A percentile compares a stretch with the other conserved stretches of the same genome.
These are phyloP conservation scores for Triangularia setosa DNA, from an alignment of 2,329 filamentous ascomycete genomes.

Conservation along the genomic window DNA sequence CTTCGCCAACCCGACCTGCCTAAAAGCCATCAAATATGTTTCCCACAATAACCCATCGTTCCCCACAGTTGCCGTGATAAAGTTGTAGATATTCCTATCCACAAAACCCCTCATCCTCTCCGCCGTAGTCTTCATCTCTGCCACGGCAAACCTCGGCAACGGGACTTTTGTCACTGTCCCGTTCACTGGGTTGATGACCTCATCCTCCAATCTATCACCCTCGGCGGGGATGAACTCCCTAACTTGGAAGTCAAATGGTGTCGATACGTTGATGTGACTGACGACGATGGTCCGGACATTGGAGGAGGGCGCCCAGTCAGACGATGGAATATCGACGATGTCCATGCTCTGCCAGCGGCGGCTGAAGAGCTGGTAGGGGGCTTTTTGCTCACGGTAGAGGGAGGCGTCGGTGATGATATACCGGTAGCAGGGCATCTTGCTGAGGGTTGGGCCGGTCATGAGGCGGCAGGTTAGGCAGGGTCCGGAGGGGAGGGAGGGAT, in stretches of 20 bases:
- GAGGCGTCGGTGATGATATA: constrained; percentile 25
- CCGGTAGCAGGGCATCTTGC: constrained; percentile 29
- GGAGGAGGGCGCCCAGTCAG: constrained; percentile 22
- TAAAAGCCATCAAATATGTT: constrained; percentile 20
- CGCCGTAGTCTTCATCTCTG: constrained; percentile 19
- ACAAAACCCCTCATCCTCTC: constrained; percentile 17
- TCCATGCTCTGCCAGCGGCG: constrained; percentile 27
- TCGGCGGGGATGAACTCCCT: constrained; percentile 25
- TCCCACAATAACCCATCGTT: constrained; percentile 18
- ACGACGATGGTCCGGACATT: constrained; percentile 22
- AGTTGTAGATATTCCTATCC: constrained; percentile 13
- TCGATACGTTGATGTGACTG: constrained; percentile 21
- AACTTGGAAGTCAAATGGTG: constrained; percentile 24
- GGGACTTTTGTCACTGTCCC: constrained; percentile 5
- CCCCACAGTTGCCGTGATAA: constrained; percentile 16
- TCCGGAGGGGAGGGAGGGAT: constrained; percentile 12
- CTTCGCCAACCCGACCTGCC: constrained; percentile 16
- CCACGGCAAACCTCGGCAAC: constrained; percentile 18
- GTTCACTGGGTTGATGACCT: constrained; percentile 14
- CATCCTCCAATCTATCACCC: constrained; percentile 24
- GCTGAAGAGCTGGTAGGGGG: constrained; percentile 22
- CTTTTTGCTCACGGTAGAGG: constrained; percentile 24
- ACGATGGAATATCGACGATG: constrained; percentile 25
- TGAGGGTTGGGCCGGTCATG: constrained; percentile 20
- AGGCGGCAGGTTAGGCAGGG: constrained; percentile 20